Evolutionary conservation across 768 basidiomycete genomes (phyloP), one percentile per base, ranked within the genome.

Genomic region (Naganishia vishniacii): DNA sequence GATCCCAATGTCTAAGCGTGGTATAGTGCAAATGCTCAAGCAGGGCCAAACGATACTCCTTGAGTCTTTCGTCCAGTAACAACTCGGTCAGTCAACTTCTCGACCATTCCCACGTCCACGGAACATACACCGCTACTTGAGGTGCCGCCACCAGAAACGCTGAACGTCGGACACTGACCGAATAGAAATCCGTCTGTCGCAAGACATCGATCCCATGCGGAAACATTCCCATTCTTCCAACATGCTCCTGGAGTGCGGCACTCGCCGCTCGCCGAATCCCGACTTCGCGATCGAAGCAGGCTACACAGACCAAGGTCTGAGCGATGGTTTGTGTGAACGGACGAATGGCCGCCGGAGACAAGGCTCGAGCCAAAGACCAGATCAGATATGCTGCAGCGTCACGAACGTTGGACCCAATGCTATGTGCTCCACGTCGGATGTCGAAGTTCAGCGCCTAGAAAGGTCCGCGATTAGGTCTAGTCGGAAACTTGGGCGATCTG

Each of bases 231-330:
- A 88, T 87, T 73, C 95, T 81, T 13, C 95, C 95, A 41, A 97
- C 95, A 72, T 88, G 87, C 79, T 99, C 95, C 78, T 99, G 95
- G 75, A 90, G 98, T 13, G 93, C 90, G 18, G 95, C 95, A 76
- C 94, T 98, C 13, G 93, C 93, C 15, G 95, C 94, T 68, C 95
- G 81, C 26, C 95, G 83, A 61, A 99, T 91, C 66, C 91, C 89
- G 29, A 97, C 85, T 77, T 99, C 95, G 32, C 95, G 84, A 79
- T 99, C 95, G 73, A 85, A 93, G 31, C 91, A 79, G 1, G 94
- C 85, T 26, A 90, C 88, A 25, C 84, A 83, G n/a, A 86, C 84
- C 65, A 98, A 82, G 32, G 80, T 79, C 46, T 81, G 83, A 5
- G 93, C 88, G 23, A 98, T 82, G 48, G 80, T 78, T 3, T 79